Percentiles rank a stretch among this genome's conserved stretches.
Conservation (phyloP, 495 filamentous ascomycete genomes). For the Podospora pseudopauciseta region DNA sequence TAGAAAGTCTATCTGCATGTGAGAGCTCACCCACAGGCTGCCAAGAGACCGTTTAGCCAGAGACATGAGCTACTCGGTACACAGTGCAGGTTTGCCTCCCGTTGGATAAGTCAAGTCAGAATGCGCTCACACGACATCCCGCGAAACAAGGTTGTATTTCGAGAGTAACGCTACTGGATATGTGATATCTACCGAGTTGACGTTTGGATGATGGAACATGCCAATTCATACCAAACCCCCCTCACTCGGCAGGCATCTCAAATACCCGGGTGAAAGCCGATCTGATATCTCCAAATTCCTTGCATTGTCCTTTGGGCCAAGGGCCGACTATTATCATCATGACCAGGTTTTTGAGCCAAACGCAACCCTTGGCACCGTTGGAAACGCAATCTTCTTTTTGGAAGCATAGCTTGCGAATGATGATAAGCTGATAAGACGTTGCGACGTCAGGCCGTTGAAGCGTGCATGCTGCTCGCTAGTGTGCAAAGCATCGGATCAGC, state of each 20-base stretch:
- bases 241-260: background rate
- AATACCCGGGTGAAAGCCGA: background rate
- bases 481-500: background rate
- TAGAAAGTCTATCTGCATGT: background rate
- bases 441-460: background rate
- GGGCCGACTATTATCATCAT: background rate
- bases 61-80: background rate
- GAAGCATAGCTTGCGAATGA: background rate
- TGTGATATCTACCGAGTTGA: background rate
- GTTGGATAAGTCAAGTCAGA: no score
- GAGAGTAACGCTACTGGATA: background rate
- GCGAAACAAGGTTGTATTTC: no score
- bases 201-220: background rate
- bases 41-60: background rate
- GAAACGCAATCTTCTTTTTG: background rate
- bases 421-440: constrained; percentile 3
- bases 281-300: background rate
- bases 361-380: no score
- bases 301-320: background rate
- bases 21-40: background rate
- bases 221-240: background rate
- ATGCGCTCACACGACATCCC: no score
- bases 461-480: background rate
- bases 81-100: background rate
- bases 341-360: background rate